These are phyloP conservation scores for Fraxinus floribunda DNA, from an alignment of 305 asterid genomes.

Conservation along the genomic window DNA sequence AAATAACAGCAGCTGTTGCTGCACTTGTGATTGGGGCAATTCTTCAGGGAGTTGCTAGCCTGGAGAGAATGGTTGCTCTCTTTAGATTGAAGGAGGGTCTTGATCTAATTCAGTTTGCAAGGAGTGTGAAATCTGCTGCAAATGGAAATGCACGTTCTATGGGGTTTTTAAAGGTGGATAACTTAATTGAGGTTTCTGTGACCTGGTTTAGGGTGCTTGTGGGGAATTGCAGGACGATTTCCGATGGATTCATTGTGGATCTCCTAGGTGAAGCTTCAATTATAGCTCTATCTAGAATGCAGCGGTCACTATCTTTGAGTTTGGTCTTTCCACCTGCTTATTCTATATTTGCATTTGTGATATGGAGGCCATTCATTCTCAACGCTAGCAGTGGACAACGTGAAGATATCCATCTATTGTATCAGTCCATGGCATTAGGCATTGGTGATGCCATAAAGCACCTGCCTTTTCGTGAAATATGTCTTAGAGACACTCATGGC, in stretches of 20 bases:
- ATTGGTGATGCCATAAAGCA: constrained; percentile 82
- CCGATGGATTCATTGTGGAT: constrained; percentile 82
- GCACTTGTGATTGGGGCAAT: constrained; percentile 85
- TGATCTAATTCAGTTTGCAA: constrained; percentile 73
- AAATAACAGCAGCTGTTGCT: constrained; percentile 70
- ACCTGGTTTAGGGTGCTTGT: constrained; percentile 99
- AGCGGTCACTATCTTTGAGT: constrained; percentile 61
- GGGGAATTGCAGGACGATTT: constrained; percentile 89
- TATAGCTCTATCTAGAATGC: constrained; percentile 84
- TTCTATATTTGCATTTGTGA: constrained; percentile 71
- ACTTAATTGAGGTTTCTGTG: constrained; percentile 71
- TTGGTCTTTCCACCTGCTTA: constrained; percentile 92
- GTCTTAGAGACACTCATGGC: constrained; percentile 77
- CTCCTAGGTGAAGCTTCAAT: constrained; percentile 94
- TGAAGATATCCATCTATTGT: constrained; percentile 73
- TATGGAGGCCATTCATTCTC: constrained; percentile 70
- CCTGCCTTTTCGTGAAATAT: constrained; percentile 87
- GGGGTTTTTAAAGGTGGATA: constrained; percentile 68
- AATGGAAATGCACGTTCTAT: constrained; percentile 80
- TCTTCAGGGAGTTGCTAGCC: constrained; percentile 86
- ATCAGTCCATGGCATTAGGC: constrained; percentile 53
- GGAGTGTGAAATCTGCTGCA: constrained; percentile 70
- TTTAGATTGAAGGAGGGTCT: constrained; percentile 87
- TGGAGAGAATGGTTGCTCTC: constrained; percentile 87
- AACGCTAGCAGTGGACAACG: constrained; percentile 60